phyloP scores from a whole-genome alignment of 2,329 filamentous ascomycete genomes.

The Trichoderma aggressivum region DNA sequence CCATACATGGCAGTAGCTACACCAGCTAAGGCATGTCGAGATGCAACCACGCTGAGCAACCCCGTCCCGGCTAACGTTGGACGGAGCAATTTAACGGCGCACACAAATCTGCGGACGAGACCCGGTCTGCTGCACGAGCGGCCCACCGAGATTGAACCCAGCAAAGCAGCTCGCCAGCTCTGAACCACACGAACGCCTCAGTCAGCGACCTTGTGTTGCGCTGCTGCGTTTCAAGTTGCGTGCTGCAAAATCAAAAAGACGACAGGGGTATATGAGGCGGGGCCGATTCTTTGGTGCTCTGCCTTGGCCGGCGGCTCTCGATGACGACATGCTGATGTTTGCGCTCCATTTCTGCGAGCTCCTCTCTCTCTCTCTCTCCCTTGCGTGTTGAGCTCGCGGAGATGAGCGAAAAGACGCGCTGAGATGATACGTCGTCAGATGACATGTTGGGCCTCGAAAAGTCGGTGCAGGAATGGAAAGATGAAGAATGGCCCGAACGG shows the following conservation, averaged over 20 bases:
- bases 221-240: slow-evolving; percentile 9
- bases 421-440: background rate
- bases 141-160: slow-evolving; percentile 15
- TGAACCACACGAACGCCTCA: background rate
- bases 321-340: slow-evolving; percentile 19
- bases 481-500: background rate
- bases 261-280: slow-evolving; percentile 7
- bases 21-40: slow-evolving; percentile 1
- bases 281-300: background rate
- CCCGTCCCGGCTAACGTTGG: background rate
- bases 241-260: background rate
- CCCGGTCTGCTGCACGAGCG: background rate
- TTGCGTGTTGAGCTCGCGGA: background rate
- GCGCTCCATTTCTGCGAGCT: background rate
- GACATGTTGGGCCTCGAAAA: background rate
- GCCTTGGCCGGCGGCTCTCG: slow-evolving; percentile 4
- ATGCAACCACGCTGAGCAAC: slow-evolving; percentile 9
- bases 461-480: background rate
- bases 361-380: background rate
- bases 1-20: background rate
- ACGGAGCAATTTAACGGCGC: slow-evolving; percentile 6
- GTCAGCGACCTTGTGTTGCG: background rate
- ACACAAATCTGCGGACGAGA: slow-evolving; percentile 9
- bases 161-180: background rate
- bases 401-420: background rate